Percentiles rank a stretch among this genome's conserved stretches.
Conservation (phyloP, 2,329 filamentous ascomycete species). For the Aureobasidium sp. region DNA sequence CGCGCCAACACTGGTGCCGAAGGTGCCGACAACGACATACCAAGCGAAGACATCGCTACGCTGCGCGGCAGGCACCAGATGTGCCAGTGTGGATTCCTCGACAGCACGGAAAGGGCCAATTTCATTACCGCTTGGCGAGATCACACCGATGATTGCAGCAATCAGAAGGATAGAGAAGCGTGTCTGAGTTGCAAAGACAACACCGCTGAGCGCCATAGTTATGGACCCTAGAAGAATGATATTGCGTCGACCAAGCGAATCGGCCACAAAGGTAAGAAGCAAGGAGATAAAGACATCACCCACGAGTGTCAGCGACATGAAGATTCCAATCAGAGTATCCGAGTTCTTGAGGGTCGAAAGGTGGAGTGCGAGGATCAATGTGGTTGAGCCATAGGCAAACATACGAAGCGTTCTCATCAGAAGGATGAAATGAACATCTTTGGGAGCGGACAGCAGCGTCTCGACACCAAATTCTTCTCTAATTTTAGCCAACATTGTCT, state of each 20-base stretch:
- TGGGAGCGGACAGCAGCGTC: background rate
- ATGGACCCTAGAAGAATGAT: conserved; percentile 23
- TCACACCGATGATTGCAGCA: conserved; percentile 27
- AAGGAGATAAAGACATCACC: conserved; percentile 27
- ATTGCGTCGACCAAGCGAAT: conserved; percentile 23
- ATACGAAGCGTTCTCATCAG: conserved; percentile 39
- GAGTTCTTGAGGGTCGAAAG: conserved; percentile 23
- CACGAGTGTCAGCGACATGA: conserved; percentile 28
- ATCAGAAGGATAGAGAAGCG: conserved; percentile 26
- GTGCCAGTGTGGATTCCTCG: conserved; percentile 28
- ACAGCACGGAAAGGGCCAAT: conserved; percentile 29
- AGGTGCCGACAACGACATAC: conserved; percentile 24
- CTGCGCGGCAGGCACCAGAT: conserved; percentile 21
- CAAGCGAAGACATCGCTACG: conserved; percentile 26
- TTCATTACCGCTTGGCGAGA: conserved; percentile 28
- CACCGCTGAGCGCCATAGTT: conserved; percentile 24
- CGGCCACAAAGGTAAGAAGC: conserved; percentile 25
- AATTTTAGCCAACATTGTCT: conserved; percentile 2
- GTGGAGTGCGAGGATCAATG: conserved; percentile 27
- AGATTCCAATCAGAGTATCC: conserved; percentile 26
- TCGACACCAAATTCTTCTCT: conserved; percentile 14
- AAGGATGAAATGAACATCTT: conserved; percentile 14
- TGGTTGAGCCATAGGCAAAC: conserved; percentile 50
- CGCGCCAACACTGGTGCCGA: conserved; percentile 23
- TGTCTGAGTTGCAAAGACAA: conserved; percentile 22